Base-by-base conservation (phyloP, 2,329 filamentous ascomycete genomes). In the Neophaeococcomyces mojaviensis region DNA sequence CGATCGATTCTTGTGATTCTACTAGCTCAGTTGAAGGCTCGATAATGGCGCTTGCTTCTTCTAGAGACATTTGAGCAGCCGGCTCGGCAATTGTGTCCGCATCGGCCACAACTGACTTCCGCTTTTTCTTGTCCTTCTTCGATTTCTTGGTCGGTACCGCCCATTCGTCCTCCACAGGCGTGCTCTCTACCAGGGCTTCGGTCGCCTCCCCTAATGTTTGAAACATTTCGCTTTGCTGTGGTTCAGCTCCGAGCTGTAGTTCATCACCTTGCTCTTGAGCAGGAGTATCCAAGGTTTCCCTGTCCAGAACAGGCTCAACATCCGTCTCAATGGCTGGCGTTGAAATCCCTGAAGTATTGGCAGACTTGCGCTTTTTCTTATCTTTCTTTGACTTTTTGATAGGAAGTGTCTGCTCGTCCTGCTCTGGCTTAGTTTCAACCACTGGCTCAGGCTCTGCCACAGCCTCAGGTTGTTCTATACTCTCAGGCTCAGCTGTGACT, bases 341-440 rank as follows among this genome's bases (percentile, higher is more conserved):
- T 4, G 43, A 30, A 12, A 20, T 28, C 15, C 34, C 39, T 12
- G 33, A 15, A n/a, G n/a, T 24, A 30, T 8, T 13, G 5, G 8
- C 19, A 8, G 42, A 39, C 32, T 41, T 35, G 18, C 39, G 16
- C 36, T 48, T 48, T 28, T 51, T 51, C 36, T 51, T 51, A 42
- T 49, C 49, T 47, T 57, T 56, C 28, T 38, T 43, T 35, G 59
- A 58, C 48, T 64, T 67, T 49, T 61, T 63, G 20, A 50, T 55
- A 4, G 48, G 46, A 37, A 50, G 46, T 36, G 53, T 55, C 48
- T 47, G 48, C 48, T 53, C 46, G 5, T 47, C 38, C 15, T 33
- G 43, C 16, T 41, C 47, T 16, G 24, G 10, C 26, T 46, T 35
- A 8, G 32, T 34, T 16, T 34, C 30, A n/a, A 24, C 40, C 5